These are phyloP conservation scores for Extremus antarcticus DNA, from an alignment of 495 filamentous ascomycete species.

Conservation along the genomic window DNA sequence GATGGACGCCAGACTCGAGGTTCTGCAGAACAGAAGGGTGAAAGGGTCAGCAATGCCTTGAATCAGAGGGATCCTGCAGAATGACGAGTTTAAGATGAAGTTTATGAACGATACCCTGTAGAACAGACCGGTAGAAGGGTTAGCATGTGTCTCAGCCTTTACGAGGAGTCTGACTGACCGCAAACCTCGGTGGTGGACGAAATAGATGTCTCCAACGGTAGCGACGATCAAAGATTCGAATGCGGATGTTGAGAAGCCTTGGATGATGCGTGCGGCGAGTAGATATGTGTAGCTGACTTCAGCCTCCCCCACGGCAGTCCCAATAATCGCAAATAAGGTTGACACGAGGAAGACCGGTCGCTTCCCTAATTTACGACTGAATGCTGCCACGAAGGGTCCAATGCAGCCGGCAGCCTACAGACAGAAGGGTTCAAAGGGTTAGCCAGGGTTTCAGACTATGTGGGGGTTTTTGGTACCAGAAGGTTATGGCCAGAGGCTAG, in stretches of 20 bases:
- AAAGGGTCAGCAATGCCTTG: too few species aligned
- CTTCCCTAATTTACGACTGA: slow-evolving; percentile 17
- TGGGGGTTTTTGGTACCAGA: too few species aligned
- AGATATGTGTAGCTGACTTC: slow-evolving; percentile 11
- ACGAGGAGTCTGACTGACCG: too few species aligned
- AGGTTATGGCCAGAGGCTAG: slow-evolving; percentile 15
- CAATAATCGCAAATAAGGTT: slow-evolving; percentile 10
- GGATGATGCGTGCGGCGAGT: slow-evolving; percentile 13
- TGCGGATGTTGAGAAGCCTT: slow-evolving; percentile 15
- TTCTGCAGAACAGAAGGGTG: too few species aligned
- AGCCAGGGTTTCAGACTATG: too few species aligned
- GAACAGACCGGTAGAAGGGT: too few species aligned
- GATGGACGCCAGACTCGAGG: slow-evolving; percentile 14
- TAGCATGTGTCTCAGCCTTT: too few species aligned
- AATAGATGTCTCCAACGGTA: slow-evolving; percentile 17
- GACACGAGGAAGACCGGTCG: slow-evolving; percentile 17
- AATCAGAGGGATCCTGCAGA: too few species aligned
- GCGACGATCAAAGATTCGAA: slow-evolving; percentile 14
- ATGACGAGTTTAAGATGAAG: slow-evolving; percentile 13
- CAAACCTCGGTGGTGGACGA: slow-evolving; percentile 15
- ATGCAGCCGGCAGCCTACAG: slow-evolving; percentile 8
- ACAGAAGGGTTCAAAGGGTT: too few species aligned
- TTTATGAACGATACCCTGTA: too few species aligned
- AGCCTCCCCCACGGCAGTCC: slow-evolving; percentile 11
- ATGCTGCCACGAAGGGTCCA: slow-evolving; percentile 13